phyloP scores from a whole-genome alignment of 2,329 filamentous ascomycete genomes.

The Penicillium crustosum region DNA sequence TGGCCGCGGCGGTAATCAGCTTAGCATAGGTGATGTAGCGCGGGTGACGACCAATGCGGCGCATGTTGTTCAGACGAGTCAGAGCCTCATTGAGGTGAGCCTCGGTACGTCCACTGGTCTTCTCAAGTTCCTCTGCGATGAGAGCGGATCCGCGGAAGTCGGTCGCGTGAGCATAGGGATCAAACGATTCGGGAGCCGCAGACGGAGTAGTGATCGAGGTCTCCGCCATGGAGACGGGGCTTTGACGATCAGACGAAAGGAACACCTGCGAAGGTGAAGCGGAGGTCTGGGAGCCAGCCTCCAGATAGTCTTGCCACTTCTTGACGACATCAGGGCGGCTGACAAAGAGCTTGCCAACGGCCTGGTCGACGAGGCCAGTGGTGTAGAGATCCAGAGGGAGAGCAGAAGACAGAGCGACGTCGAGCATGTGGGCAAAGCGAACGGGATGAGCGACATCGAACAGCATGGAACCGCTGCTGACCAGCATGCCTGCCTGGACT shows the following conservation, averaged over 20 bases:
- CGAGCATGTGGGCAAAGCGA: constrained; percentile 62
- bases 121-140: constrained; percentile 88
- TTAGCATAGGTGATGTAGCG: constrained; percentile 97
- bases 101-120: constrained; percentile 69
- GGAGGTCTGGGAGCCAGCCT: constrained; percentile 47
- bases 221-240: constrained; percentile 41
- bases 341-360: constrained; percentile 53
- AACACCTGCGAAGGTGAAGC: constrained; percentile 28
- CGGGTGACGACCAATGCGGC: constrained; percentile 84
- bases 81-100: constrained; percentile 77
- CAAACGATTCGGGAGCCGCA: constrained; percentile 76
- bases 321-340: constrained; percentile 48
- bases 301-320: constrained; percentile 59
- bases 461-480: constrained; percentile 39
- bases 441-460: constrained; percentile 59
- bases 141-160: constrained; percentile 91
- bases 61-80: constrained; percentile 85
- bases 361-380: constrained; percentile 58
- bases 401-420: constrained; percentile 55
- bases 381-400: constrained; percentile 58
- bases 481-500: constrained; percentile 55
- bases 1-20: constrained; percentile 85
- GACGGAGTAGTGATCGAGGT: constrained; percentile 56
- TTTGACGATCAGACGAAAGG: constrained; percentile 36
- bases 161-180: constrained; percentile 85